Base-by-base conservation (phyloP, 1,139 yeast genomes). In the Debaryomyces psychrophilus region DNA sequence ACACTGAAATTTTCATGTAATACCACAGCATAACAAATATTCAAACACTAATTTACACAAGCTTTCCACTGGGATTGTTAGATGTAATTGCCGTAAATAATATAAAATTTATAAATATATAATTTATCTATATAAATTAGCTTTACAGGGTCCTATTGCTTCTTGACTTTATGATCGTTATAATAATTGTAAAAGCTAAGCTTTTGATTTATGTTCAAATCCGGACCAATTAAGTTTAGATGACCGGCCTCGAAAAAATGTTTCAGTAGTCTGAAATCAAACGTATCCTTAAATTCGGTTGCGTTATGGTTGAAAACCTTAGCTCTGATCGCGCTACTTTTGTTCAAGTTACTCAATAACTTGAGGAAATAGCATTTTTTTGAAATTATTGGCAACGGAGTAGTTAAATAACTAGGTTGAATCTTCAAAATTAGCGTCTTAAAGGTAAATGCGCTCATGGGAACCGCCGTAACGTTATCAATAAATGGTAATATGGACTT, bases 401-500 rank as follows among this genome's bases (percentile, higher is more conserved):
- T 53, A 2, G 73, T 64, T 39, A 68, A 63, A 50, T 60, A 58
- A 36, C 39, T 57, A 11, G 81, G 80, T 37, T 62, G 60, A 25
- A 74, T 50, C 51, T 75, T 78, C 44, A 81, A 52, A 25, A 77
- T 71, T 31, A 81, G 49, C 0, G 81, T 67, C 52, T 76, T 80
- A 43, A 77, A 56, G 18, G 59, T 61, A 52, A 64, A 63, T 0
- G 50, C n/a, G n/a, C 15, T 18, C 27, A 15, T 36, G 5, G 41
- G 42, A 11, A 37, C 22, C 8, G 17, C 46, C n/a, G 53, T 55
- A 33, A 62, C 49, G 5, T 53, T 44, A 11, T 45, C 41, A 6
- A 58, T 55, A 50, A 81, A 79, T 12, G 85, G 83, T 46, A 83
- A 66, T 0, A 83, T 59, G 0, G 84, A 74, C 53, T 79, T 80